Evolutionary conservation across 2,329 filamentous ascomycete genomes (phyloP).

Genomic region (Penicillium sumatraense): DNA sequence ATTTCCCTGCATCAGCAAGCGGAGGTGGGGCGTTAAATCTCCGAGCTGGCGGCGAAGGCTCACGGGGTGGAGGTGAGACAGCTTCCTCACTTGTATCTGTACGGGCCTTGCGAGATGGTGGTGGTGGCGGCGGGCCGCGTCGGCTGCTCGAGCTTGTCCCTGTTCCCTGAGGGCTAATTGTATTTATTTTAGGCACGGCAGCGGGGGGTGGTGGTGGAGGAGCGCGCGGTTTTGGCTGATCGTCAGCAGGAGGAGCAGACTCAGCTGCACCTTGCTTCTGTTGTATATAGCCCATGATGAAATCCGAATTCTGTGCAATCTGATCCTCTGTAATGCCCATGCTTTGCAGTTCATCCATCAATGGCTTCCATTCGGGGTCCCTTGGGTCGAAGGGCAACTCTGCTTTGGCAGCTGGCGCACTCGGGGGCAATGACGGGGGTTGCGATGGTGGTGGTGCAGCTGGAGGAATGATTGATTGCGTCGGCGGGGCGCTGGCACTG

Average conservation of each 20-base stretch:
- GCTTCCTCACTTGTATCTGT: conserved; percentile 60
- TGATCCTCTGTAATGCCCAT: conserved; percentile 73
- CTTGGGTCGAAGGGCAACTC: conserved; percentile 61
- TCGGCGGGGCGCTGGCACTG: conserved; percentile 36
- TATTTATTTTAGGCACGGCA: conserved; percentile 40
- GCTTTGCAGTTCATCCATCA: conserved; percentile 63
- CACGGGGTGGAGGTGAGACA: conserved; percentile 65
- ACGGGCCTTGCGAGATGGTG: conserved; percentile 53
- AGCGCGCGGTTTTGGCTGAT: conserved; percentile 55
- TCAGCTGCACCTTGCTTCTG: conserved; percentile 61
- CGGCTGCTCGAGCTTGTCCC: conserved; percentile 56
- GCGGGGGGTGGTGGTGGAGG: conserved; percentile 68
- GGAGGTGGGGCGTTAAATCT: conserved; percentile 86
- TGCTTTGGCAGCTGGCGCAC: conserved; percentile 31
- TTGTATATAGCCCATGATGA: conserved; percentile 70
- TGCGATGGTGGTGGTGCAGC: conserved; percentile 36
- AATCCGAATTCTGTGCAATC: conserved; percentile 69
- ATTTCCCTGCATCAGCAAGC: conserved; percentile 87
- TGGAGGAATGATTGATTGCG: conserved; percentile 30
- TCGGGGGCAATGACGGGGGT: conserved; percentile 31
- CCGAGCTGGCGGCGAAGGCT: conserved; percentile 64
- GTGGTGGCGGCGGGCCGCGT: conserved; percentile 65
- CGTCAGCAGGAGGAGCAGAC: conserved; percentile 42
- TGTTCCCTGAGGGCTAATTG: conserved; percentile 66
- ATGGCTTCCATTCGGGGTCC: conserved; percentile 65